Evolutionary conservation across 768 basidiomycete species (phyloP).

Genomic region (Russula emetica): DNA sequence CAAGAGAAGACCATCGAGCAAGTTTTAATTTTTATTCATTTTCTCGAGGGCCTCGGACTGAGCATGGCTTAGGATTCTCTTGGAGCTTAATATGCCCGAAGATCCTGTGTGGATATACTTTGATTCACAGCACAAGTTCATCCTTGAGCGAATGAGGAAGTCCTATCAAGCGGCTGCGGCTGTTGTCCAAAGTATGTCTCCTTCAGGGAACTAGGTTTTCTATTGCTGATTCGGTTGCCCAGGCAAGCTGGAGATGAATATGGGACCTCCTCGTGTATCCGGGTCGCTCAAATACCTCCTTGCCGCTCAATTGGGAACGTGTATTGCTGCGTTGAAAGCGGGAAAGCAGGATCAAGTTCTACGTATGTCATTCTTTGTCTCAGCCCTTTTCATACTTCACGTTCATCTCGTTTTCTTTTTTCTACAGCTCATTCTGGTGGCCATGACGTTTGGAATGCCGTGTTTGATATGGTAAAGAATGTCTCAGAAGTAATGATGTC

Average conservation of each 20-base stretch:
- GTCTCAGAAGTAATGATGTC: slow-evolving; percentile 81
- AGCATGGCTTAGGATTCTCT: slow-evolving; percentile 58
- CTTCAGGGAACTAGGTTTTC: background rate
- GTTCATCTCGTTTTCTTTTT: background rate
- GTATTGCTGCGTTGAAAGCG: slow-evolving; percentile 55
- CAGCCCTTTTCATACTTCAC: background rate
- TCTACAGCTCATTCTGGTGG: slow-evolving; percentile 61
- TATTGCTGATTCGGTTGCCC: slow-evolving; percentile 7
- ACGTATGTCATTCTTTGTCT: slow-evolving; percentile 40
- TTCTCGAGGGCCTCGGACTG: background rate
- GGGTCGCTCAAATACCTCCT: slow-evolving; percentile 44
- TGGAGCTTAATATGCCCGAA: slow-evolving; percentile 80
- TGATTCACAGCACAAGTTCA: slow-evolving; percentile 86
- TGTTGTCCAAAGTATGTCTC: slow-evolving; percentile 46
- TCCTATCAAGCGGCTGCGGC: slow-evolving; percentile 51
- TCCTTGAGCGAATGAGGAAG: slow-evolving; percentile 70
- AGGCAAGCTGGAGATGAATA: slow-evolving; percentile 48
- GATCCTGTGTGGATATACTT: slow-evolving; percentile 97
- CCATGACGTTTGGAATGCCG: slow-evolving; percentile 77
- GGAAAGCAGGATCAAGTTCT: slow-evolving; percentile 60
- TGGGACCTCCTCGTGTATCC: slow-evolving; percentile 36
- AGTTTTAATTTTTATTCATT: slow-evolving; percentile 30
- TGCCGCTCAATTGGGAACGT: slow-evolving; percentile 54
- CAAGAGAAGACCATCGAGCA: slow-evolving; percentile 97
- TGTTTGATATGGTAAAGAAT: slow-evolving; percentile 74